Conservation (phyloP, 2,329 filamentous ascomycete genomes). For the Verticillium albo-atrum region DNA sequence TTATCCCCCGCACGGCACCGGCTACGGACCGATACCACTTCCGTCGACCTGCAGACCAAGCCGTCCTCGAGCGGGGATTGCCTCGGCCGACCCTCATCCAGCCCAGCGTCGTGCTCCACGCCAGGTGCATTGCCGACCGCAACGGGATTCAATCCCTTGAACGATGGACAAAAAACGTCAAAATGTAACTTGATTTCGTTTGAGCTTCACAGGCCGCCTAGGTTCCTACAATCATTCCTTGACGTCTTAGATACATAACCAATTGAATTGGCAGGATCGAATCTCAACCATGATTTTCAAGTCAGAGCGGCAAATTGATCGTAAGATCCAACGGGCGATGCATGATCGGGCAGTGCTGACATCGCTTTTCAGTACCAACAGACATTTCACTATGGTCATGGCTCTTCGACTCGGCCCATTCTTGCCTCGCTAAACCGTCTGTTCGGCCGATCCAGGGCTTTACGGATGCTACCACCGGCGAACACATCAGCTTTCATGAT, state of each 20-base stretch:
- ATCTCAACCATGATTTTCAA: not conserved
- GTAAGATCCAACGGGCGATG: not conserved
- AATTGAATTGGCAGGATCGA: too few species aligned
- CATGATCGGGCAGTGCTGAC: not conserved
- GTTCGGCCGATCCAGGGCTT: slow-evolving; percentile 42
- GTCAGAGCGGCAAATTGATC: not conserved
- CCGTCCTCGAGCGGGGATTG: not conserved
- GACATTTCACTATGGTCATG: slow-evolving; percentile 56
- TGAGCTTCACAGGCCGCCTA: too few species aligned
- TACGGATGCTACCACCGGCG: slow-evolving; percentile 54
- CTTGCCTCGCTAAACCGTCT: slow-evolving; percentile 19
- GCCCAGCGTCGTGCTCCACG: not conserved
- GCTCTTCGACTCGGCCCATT: slow-evolving; percentile 54
- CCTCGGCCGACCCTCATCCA: not conserved
- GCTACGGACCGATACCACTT: not conserved
- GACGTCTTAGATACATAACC: too few species aligned
- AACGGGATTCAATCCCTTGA: not conserved
- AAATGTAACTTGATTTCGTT: too few species aligned
- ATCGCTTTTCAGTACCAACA: slow-evolving; percentile 38
- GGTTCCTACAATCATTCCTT: too few species aligned
- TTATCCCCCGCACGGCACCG: not conserved
- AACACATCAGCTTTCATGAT: slow-evolving; percentile 52
- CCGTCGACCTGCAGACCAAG: not conserved
- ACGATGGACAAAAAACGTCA: not conserved
- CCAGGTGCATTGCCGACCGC: not conserved